These are phyloP conservation scores for Fusarium buxicola DNA, from an alignment of 2,329 filamentous ascomycete genomes.

Conservation along the genomic window DNA sequence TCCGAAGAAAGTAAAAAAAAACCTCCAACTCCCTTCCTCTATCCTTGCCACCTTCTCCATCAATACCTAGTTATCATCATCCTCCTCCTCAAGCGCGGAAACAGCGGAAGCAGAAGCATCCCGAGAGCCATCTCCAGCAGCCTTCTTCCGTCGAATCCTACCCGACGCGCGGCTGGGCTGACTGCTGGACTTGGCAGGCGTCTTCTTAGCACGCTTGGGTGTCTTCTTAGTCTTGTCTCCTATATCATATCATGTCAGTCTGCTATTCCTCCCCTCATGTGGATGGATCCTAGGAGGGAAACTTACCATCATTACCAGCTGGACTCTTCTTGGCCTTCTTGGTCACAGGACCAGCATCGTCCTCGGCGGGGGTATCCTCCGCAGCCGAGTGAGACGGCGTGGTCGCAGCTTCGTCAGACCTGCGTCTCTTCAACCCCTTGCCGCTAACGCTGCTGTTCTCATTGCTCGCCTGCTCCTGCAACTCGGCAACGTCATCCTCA, in stretches of 20 bases:
- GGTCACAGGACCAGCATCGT: conserved; percentile 11
- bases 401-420: not conserved
- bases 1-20: not conserved
- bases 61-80: not conserved
- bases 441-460: not conserved
- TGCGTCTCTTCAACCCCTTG: conserved; percentile 7
- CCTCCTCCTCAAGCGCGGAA: not conserved
- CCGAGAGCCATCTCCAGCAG: not conserved
- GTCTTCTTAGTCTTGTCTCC: conserved; percentile 5
- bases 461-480: conserved; percentile 13
- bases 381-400: not conserved
- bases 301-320: conserved; percentile 25
- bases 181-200: conserved; percentile 10
- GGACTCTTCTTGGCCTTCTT: conserved; percentile 31
- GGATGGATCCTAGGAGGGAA: fast-evolving
- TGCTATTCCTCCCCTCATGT: fast-evolving
- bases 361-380: not conserved
- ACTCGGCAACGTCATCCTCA: conserved; percentile 26
- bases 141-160: conserved; percentile 12
- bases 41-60: not conserved
- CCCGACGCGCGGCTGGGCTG: conserved; percentile 23
- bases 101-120: conserved; percentile 5
- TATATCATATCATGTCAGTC: not conserved
- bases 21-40: not conserved
- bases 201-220: conserved; percentile 2